phyloP scores from a whole-genome alignment of 2,329 filamentous ascomycete genomes.

The Microdochium nivale region DNA sequence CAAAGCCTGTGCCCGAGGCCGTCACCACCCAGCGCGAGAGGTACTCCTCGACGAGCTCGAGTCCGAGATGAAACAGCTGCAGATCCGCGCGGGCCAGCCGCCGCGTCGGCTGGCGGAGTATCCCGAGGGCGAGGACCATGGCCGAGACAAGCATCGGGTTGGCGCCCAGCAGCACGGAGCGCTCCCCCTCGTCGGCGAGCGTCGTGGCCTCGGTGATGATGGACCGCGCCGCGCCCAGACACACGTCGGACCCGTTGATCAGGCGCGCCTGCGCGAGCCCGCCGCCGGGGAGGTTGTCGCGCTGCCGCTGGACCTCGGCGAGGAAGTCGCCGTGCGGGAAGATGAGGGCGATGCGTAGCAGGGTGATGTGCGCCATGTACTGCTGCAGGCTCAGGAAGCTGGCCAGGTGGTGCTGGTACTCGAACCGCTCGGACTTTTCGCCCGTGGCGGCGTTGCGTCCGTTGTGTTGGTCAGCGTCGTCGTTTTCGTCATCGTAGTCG shows the following conservation, averaged over 20 bases:
- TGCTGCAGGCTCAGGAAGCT: constrained; percentile 1
- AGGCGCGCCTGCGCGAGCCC: constrained; percentile 1
- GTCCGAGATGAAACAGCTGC: constrained; percentile 2
- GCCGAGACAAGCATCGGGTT: constrained; percentile 10
- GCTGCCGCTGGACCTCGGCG: constrained; percentile 7
- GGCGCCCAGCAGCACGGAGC: constrained; percentile 4
- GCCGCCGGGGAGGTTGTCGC: constrained; percentile 2
- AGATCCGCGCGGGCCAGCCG: constrained; percentile 11
- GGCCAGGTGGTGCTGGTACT: constrained; percentile 5
- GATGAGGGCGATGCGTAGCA: constrained; percentile 8
- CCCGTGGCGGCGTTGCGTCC: not conserved
- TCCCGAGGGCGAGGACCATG: constrained; percentile 9
- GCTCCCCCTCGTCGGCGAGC: constrained; percentile 6
- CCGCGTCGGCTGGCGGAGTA: constrained; percentile 8
- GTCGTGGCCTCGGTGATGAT: constrained; percentile 6
- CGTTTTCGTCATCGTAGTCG: not conserved
- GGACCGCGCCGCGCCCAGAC: constrained; percentile 4
- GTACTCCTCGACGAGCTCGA: not conserved
- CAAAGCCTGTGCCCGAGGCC: not conserved
- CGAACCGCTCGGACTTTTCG: constrained; percentile 1
- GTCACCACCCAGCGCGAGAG: not conserved
- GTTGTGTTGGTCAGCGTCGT: not conserved
- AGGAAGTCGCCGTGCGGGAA: constrained; percentile 8
- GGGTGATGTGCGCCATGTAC: constrained; percentile 8
- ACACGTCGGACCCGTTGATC: constrained; percentile 4